Base-by-base conservation (phyloP, 768 basidiomycete genomes). In the Rubroboletus satanas region DNA sequence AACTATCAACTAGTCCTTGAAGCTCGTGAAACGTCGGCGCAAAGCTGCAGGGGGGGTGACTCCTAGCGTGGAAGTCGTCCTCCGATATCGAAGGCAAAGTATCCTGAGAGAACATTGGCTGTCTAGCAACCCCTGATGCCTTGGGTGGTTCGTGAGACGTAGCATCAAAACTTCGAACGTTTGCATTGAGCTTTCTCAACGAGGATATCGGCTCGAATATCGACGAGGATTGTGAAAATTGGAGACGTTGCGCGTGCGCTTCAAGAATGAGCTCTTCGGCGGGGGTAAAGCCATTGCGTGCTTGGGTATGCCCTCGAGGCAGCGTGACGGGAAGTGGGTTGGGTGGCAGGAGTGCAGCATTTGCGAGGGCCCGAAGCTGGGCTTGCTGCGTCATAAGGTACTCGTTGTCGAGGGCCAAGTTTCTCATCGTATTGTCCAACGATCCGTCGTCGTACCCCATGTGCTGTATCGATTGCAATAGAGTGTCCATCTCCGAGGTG, bases 191-290 rank as follows among this genome's bases (percentile, higher is more conserved):
- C 31, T 52, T 51, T 50, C 57, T 54, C 33, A 43, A 17, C 12
- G 50, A 52, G 14, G 59, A 31, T 5, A 49, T 32, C 10, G 55
- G 48, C n/a, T 61, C 61, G 9, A 66, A 48, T 18, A 52, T 21
- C 5, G 59, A 39, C 26, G 52, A 37, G 10, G 58, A 18, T 32
- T 45, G 55, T 7, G 64, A 28, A 33, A 56, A 29, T 29, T 63
- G 68, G 33, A 68, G 63, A 23, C 42, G 61, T 56, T 57, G 60
- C 33, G 69, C 77, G 73, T 69, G 84, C 57, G 69, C 83, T 52
- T 78, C 84, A 64, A 89, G 78, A 47, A 88, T 82, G 57, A 81
- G 79, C 67, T 85, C 82, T 65, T 89, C 87, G 0, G 86, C 75
- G 2, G 84, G 75, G 0, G 87, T 89, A 58, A 83, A 89, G 2